These are phyloP conservation scores for Monascus ruber DNA, from an alignment of 2,329 filamentous ascomycete genomes.

Conservation along the genomic window DNA sequence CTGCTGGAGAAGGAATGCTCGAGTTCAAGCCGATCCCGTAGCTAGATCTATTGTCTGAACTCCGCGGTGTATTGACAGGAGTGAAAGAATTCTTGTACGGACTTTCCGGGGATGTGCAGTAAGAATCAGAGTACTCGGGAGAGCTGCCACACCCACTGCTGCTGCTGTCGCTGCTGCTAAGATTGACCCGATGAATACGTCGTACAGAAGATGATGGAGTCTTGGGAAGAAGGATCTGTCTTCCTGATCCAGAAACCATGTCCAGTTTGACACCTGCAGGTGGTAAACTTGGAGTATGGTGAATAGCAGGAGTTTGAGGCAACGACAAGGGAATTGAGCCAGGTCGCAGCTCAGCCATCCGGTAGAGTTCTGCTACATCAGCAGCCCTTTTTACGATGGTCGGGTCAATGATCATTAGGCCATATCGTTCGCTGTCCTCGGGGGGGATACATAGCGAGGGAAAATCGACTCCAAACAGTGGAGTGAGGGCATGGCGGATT, in stretches of 20 bases:
- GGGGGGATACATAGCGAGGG: constrained; percentile 57
- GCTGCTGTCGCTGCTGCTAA: constrained; percentile 1
- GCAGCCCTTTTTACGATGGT: constrained; percentile 44
- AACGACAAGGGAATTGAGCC: constrained; percentile 1
- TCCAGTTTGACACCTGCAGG: constrained; percentile 6
- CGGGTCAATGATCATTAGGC: constrained; percentile 54
- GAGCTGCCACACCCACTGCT: constrained; percentile 34
- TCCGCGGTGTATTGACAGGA: constrained; percentile 31
- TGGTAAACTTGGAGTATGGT: neutral
- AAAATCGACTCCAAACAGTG: constrained; percentile 79
- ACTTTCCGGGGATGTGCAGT: constrained; percentile 29
- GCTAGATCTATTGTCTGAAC: constrained; percentile 5
- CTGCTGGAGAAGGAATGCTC: constrained; percentile 8
- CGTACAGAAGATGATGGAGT: constrained; percentile 13
- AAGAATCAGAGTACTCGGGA: constrained; percentile 22
- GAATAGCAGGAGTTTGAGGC: constrained; percentile 1
- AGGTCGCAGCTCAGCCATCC: constrained; percentile 16
- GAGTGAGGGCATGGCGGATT: constrained; percentile 76
- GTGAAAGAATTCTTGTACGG: constrained; percentile 29
- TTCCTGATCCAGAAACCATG: constrained; percentile 4
- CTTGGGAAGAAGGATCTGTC: constrained; percentile 11
- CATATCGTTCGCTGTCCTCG: constrained; percentile 48
- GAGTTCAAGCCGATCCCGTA: constrained; percentile 1
- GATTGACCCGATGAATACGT: constrained; percentile 7
- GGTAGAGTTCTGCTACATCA: constrained; percentile 19